Percentiles rank a stretch among this genome's conserved stretches.
phyloP scores from a whole-genome alignment of 371 early-diverging fungal species.

The Actinomortierella ambigua region DNA sequence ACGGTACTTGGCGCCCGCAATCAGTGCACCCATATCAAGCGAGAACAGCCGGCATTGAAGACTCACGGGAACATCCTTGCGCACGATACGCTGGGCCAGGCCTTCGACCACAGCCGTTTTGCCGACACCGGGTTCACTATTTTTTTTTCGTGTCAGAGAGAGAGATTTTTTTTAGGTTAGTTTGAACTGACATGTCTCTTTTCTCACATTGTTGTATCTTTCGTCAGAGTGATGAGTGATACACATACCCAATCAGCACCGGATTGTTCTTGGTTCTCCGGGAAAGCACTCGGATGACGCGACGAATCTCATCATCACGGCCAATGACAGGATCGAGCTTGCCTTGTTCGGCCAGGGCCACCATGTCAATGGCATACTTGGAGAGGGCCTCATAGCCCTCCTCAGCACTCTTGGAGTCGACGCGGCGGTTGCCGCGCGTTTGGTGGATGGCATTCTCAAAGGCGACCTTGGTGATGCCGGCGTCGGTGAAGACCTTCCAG shows the following conservation, averaged over 20 bases:
- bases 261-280: constrained; percentile 94
- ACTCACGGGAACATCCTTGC: constrained; percentile 91
- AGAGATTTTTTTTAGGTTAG: constrained; percentile 84
- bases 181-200: no score
- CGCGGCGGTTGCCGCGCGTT: constrained; percentile 83
- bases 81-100: constrained; percentile 95
- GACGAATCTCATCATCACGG: constrained; percentile 83
- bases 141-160: constrained; percentile 53
- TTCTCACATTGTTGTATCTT: no score
- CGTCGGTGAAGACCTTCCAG: constrained; percentile 66
- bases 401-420: constrained; percentile 87
- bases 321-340: constrained; percentile 90
- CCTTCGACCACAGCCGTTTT: constrained; percentile 98
- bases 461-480: constrained; percentile 73
- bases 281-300: constrained; percentile 79
- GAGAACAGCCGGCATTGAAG: constrained; percentile 88
- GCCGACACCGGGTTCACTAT: constrained; percentile 90
- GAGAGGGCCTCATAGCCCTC: constrained; percentile 82
- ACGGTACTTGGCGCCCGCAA: constrained; percentile 92
- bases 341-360: constrained; percentile 77
- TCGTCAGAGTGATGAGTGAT: constrained; percentile 89
- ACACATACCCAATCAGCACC: constrained; percentile 79
- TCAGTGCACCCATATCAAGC: constrained; percentile 96
- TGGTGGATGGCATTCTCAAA: constrained; percentile 81
- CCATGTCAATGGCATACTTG: constrained; percentile 93